A percentile compares a stretch with the other conserved stretches of the same genome.
phyloP scores from a whole-genome alignment of 2,329 filamentous ascomycete genomes.

The Albophoma yamanashiensis region DNA sequence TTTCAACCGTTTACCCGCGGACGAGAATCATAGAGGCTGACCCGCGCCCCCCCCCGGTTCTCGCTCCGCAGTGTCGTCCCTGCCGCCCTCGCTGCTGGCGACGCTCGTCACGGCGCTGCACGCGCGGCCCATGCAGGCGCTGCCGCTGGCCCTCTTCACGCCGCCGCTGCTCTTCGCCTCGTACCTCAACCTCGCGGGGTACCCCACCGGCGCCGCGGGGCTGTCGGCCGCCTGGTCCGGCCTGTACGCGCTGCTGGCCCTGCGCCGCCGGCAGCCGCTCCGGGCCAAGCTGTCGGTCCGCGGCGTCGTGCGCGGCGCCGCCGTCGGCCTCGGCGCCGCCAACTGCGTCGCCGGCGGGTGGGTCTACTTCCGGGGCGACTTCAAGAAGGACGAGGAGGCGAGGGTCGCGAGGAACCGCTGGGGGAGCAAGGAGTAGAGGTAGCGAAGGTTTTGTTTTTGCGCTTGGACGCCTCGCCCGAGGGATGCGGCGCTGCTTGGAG shows the following conservation, averaged over 20 bases:
- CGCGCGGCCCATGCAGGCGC: conserved; percentile 38
- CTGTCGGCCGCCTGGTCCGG: conserved; percentile 46
- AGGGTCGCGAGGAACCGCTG: conserved; percentile 40
- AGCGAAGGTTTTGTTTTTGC: background rate
- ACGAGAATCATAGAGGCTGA: too few species aligned
- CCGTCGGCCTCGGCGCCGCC: conserved; percentile 35
- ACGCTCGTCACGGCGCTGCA: conserved; percentile 47
- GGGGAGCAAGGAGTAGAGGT: conserved; percentile 19
- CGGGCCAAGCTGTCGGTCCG: conserved; percentile 33
- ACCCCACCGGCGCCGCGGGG: conserved; percentile 45
- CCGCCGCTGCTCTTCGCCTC: conserved; percentile 43
- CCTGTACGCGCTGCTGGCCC: conserved; percentile 44
- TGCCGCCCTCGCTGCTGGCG: conserved; percentile 44
- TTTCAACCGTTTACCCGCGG: background rate
- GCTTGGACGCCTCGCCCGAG: conserved; percentile 5
- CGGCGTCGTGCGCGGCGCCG: conserved; percentile 38
- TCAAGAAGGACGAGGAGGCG: conserved; percentile 36
- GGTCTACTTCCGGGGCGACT: conserved; percentile 41
- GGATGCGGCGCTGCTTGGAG: background rate
- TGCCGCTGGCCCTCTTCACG: conserved; percentile 41
- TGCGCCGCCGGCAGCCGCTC: conserved; percentile 33
- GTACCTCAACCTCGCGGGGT: conserved; percentile 50
- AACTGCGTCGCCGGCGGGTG: conserved; percentile 40
- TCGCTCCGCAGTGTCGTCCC: conserved; percentile 41
- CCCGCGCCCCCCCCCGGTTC: too few species aligned